Evolutionary conservation across 1,139 yeast species (phyloP).

Genomic region (Spencermartinsiella ligniputridi): DNA sequence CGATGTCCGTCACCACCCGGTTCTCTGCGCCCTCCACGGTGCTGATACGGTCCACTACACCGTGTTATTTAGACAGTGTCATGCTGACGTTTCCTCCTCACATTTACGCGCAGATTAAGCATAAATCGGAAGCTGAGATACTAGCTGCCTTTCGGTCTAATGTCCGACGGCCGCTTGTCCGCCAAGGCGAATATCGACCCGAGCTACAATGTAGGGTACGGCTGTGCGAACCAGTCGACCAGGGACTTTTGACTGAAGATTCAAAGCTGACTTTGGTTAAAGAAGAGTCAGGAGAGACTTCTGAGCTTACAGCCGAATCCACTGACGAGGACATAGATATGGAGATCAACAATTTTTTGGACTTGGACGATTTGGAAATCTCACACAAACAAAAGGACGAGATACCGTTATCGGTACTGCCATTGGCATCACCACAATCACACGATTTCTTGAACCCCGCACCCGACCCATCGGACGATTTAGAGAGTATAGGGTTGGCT

Average conservation of each 20-base stretch:
- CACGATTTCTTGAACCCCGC: slow-evolving; percentile 25
- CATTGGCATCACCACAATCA: slow-evolving; percentile 22
- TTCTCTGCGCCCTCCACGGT: slow-evolving; percentile 15
- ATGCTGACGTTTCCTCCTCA: slow-evolving; percentile 23
- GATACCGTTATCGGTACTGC: slow-evolving; percentile 19
- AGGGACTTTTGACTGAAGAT: slow-evolving; percentile 46
- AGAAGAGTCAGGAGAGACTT: slow-evolving; percentile 17
- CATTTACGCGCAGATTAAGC: slow-evolving; percentile 18
- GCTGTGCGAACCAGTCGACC: slow-evolving; percentile 69
- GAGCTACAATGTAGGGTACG: slow-evolving; percentile 35
- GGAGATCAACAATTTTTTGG: slow-evolving; percentile 28
- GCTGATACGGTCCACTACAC: slow-evolving; percentile 17
- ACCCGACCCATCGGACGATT: slow-evolving; percentile 34
- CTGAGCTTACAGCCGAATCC: slow-evolving; percentile 10
- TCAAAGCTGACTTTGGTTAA: slow-evolving; percentile 55
- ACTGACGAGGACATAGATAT: slow-evolving; percentile 22
- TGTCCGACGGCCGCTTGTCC: slow-evolving; percentile 18
- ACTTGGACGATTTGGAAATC: slow-evolving; percentile 12
- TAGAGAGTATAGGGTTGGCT: slow-evolving; percentile 50
- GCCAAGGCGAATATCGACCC: slow-evolving; percentile 29
- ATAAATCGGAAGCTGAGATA: slow-evolving; percentile 10
- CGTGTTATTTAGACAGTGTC: slow-evolving; percentile 21
- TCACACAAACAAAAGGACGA: neutral
- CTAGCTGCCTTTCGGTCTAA: slow-evolving; percentile 9
- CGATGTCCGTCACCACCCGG: slow-evolving; percentile 13